Percentiles rank a stretch among this genome's conserved stretches.
Conservation (phyloP, 2,329 filamentous ascomycete species). For the Cladosporium cucumerinum region DNA sequence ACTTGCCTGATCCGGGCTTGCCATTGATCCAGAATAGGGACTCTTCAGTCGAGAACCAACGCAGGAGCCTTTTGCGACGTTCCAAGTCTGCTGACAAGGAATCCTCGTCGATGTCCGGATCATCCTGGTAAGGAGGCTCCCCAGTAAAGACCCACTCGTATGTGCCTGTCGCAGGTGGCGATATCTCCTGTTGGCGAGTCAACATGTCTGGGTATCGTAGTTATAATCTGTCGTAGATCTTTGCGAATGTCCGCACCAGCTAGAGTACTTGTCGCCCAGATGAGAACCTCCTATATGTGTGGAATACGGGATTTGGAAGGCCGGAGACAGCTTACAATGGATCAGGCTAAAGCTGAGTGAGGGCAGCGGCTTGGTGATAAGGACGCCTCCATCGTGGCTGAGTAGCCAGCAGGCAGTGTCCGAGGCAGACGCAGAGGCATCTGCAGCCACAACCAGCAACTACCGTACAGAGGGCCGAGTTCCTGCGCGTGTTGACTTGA, state of each 20-base stretch:
- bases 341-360: neutral
- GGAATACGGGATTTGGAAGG: neutral
- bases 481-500: neutral
- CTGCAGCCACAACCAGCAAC: neutral
- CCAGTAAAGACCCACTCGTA: constrained; percentile 9
- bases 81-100: neutral
- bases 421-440: neutral
- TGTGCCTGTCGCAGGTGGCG: neutral
- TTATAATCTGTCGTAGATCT: neutral
- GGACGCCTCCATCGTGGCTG: neutral
- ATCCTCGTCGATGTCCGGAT: neutral
- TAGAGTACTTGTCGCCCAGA: neutral
- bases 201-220: neutral
- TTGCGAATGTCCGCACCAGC: neutral
- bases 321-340: neutral
- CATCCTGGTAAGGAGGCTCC: neutral
- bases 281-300: neutral
- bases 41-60: neutral
- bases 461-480: no score
- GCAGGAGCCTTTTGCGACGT: neutral
- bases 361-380: neutral
- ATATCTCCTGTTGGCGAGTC: neutral
- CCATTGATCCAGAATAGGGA: constrained; percentile 5
- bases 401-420: neutral
- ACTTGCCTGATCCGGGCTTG: constrained; percentile 13